Evolutionary conservation across 768 basidiomycete genomes (phyloP), one percentile per base, ranked within the genome.

Genomic region (Gelatoporia subvermispora): DNA sequence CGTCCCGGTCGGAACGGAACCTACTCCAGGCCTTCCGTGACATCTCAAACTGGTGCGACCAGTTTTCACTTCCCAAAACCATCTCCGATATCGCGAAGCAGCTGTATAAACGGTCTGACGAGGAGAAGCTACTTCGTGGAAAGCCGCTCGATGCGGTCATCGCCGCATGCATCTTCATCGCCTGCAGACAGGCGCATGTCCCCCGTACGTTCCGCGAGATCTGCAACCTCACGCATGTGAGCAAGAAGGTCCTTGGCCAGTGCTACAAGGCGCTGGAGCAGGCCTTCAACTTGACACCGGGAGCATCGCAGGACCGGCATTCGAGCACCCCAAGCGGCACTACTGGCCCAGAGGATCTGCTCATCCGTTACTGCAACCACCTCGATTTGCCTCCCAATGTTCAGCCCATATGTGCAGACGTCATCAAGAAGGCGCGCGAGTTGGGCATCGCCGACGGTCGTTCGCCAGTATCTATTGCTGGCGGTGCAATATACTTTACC

Each of bases 381-480:
- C 78, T 96, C 51, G 90, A 88, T 57, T 74, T 96, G 28, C 85
- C 89, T 1, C 72, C 87, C 28, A 86, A 81, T 51, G 77, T 95
- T 48, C 89, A 94, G 65, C 76, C 83, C 21, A 88, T 91, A 35
- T 90, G 88, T 62, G 73, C 80, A 17, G 87, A 93, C 53, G 85
- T 93, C 63, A 90, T 93, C 53, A 65, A 85, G 48, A 79, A 81
- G 24, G 88, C 89, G 13, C 79, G 91, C 45, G 77, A 87, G 53
- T 78, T 87, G 55, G 90, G 91, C 37, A 86, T 95, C 52, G 93
- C 93, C 28, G 93, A 93, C 62, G 96, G 96, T 21, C 76, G 96
- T 52, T 91, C 85, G 59, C 95, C 95, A 1, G 89, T 97, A 44
- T 96, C 96, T n/a, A 93, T 99, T 56, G 96, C 95, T n/a, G 91